These are phyloP conservation scores for Daldinia sp. DNA, from an alignment of 2,329 filamentous ascomycete species.

Conservation along the genomic window DNA sequence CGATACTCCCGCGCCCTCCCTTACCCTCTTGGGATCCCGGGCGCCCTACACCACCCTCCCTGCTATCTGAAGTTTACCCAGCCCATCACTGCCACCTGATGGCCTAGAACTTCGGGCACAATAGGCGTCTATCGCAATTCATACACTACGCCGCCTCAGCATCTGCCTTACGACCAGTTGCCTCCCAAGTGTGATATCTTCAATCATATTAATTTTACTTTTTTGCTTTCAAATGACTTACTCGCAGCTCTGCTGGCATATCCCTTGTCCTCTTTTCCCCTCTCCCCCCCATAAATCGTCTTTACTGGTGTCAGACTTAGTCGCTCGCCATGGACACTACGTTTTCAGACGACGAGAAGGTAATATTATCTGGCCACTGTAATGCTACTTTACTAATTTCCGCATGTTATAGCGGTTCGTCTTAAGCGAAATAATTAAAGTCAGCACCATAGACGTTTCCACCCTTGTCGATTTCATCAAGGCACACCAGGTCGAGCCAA, in stretches of 20 bases:
- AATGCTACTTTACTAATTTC: conserved; percentile 34
- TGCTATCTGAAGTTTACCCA: conserved; percentile 38
- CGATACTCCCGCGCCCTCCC: conserved; percentile 38
- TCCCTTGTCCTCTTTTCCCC: conserved; percentile 41
- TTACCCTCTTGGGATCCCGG: conserved; percentile 32
- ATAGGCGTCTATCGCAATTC: conserved; percentile 34
- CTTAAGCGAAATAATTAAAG: conserved; percentile 66
- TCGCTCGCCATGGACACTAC: conserved; percentile 52
- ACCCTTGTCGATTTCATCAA: conserved; percentile 58
- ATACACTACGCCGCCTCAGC: conserved; percentile 38
- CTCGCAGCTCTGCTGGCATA: conserved; percentile 42
- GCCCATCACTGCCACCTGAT: conserved; percentile 35
- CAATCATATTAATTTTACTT: too few relatives aligned
- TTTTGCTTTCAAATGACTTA: conserved; percentile 47
- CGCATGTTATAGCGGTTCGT: conserved; percentile 59
- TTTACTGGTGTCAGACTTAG: conserved; percentile 36
- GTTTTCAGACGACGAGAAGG: conserved; percentile 63
- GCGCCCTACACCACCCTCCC: conserved; percentile 34
- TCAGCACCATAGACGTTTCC: conserved; percentile 58
- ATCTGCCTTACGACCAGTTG: conserved; percentile 36
- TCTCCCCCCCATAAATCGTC: conserved; percentile 37
- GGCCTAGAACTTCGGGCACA: conserved; percentile 36
- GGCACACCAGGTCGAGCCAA: conserved; percentile 51
- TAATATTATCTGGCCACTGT: conserved; percentile 44
- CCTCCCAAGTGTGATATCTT: conserved; percentile 33